phyloP scores from a whole-genome alignment of 2,329 filamentous ascomycete genomes.

The Pseudopyricularia cyperi region DNA sequence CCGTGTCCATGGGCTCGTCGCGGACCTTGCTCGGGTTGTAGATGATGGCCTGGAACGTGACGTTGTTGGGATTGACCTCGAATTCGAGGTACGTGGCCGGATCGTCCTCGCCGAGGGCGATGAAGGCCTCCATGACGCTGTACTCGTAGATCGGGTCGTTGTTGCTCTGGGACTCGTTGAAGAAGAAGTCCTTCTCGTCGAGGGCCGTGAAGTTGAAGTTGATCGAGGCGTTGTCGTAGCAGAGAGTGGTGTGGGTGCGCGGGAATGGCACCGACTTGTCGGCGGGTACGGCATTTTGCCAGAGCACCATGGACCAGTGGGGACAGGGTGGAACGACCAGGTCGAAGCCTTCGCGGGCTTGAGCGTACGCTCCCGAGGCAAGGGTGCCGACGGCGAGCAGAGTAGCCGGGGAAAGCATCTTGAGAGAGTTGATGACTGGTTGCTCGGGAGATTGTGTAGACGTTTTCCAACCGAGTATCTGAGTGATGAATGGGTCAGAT shows the following conservation, averaged over 20 bases:
- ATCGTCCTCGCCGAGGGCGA: conserved; percentile 29
- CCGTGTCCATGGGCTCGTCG: conserved; percentile 13
- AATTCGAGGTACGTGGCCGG: conserved; percentile 36
- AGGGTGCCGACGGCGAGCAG: background rate
- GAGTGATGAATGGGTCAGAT: too few relatives aligned
- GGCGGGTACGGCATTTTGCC: conserved; percentile 27
- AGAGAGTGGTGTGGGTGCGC: conserved; percentile 29
- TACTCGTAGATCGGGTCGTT: conserved; percentile 35
- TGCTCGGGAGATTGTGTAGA: too few relatives aligned
- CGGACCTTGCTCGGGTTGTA: conserved; percentile 35
- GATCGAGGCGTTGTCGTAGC: conserved; percentile 27
- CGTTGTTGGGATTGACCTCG: conserved; percentile 36
- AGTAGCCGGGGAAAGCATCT: too few relatives aligned
- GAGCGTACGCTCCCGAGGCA: background rate
- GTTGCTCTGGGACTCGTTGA: conserved; percentile 24
- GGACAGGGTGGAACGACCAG: conserved; percentile 26
- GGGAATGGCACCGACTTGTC: conserved; percentile 23
- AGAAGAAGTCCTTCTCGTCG: conserved; percentile 33
- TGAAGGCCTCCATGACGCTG: conserved; percentile 37
- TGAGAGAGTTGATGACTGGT: too few relatives aligned
- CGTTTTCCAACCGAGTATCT: too few relatives aligned
- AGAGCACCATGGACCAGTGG: conserved; percentile 20
- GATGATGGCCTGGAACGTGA: conserved; percentile 36
- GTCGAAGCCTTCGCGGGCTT: background rate
- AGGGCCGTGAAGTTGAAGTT: conserved; percentile 28